phyloP scores from a whole-genome alignment of 441 rosid genomes.

The Erodium moschatum region DNA sequence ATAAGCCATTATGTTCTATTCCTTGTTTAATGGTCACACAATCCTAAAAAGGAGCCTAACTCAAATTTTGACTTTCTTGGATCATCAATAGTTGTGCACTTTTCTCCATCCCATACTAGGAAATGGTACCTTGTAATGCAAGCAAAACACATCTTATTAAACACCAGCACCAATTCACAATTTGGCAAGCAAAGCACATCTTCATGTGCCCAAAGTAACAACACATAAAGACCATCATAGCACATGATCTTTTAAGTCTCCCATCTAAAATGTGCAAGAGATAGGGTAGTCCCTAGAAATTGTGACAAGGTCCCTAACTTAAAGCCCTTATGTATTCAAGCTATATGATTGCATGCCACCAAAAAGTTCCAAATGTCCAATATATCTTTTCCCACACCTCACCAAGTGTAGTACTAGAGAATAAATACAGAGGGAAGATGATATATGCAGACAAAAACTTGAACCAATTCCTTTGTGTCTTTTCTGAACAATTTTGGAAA shows the following conservation, averaged over 20 bases:
- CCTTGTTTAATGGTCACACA: constrained; percentile 6
- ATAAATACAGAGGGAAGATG: neutral
- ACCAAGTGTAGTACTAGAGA: constrained; percentile 1
- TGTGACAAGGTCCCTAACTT: neutral
- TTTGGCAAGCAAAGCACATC: neutral
- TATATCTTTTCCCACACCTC: neutral
- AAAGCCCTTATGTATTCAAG: neutral
- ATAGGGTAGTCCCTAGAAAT: neutral
- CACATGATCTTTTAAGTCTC: neutral
- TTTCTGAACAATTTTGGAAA: constrained; percentile 5
- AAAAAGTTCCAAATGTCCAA: neutral
- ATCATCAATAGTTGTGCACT: neutral
- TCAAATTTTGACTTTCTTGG: neutral
- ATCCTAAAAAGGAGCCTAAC: constrained; percentile 6
- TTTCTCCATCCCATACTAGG: neutral
- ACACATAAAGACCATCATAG: neutral
- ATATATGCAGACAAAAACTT: neutral
- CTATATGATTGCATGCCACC: constrained; percentile 3
- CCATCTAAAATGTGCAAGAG: neutral
- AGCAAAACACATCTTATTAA: neutral
- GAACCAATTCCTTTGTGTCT: neutral
- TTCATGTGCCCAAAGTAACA: neutral
- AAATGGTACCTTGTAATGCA: neutral
- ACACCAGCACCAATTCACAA: neutral
- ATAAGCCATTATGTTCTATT: neutral